Conservation (phyloP, 768 basidiomycete genomes). For the Naganishia vaughanmartiniae region DNA sequence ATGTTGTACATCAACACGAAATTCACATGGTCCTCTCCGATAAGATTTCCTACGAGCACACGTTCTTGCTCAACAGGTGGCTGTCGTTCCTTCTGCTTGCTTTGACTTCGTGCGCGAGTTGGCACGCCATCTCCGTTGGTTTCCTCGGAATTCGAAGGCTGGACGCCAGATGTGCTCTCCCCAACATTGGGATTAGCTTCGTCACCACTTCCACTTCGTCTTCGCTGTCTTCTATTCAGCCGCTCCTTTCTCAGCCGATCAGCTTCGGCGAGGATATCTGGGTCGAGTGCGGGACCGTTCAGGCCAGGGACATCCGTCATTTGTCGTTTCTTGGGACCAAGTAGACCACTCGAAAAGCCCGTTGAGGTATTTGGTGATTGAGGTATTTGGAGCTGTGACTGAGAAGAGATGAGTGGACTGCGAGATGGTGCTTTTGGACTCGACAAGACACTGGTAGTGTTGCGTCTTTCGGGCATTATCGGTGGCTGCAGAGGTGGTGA, state of each 20-base stretch:
- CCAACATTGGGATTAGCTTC: background rate
- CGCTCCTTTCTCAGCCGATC: constrained; percentile 81
- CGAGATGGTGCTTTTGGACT: constrained; percentile 26
- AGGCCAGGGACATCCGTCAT: constrained; percentile 44
- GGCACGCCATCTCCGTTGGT: constrained; percentile 18
- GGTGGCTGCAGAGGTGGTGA: background rate
- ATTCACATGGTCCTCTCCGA: constrained; percentile 97
- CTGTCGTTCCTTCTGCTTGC: constrained; percentile 33
- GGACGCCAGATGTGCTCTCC: background rate
- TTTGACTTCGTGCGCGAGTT: constrained; percentile 16
- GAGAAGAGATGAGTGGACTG: constrained; percentile 43
- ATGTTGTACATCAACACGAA: constrained; percentile 99
- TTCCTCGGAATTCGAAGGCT: background rate
- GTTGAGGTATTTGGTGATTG: background rate
- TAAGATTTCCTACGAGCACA: constrained; percentile 80
- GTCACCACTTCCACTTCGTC: constrained; percentile 33
- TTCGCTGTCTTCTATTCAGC: constrained; percentile 63
- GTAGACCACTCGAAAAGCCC: constrained; percentile 27
- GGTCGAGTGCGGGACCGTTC: constrained; percentile 56
- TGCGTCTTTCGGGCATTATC: constrained; percentile 20
- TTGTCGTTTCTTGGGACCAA: constrained; percentile 26
- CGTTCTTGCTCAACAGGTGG: constrained; percentile 30
- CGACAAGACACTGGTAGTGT: constrained; percentile 16
- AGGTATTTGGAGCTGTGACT: constrained; percentile 30
- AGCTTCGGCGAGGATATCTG: constrained; percentile 82